Percentiles rank a stretch among this genome's conserved stretches.
Conservation (phyloP, 768 basidiomycete species). For the Pulveroboletus sp. region DNA sequence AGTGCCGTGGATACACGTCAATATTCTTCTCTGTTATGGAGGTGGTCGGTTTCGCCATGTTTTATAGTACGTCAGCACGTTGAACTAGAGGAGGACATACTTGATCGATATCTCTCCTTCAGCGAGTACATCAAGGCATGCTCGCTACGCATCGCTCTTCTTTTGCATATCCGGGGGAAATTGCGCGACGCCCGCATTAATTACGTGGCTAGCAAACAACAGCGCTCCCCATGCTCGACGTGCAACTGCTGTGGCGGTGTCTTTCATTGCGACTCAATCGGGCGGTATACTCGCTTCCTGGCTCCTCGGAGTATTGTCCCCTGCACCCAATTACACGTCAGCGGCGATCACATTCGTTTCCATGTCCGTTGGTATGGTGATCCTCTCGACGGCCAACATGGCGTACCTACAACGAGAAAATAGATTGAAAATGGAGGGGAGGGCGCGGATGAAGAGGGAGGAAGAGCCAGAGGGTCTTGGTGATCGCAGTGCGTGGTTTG, state of each 20-base stretch:
- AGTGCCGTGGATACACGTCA: conserved; percentile 43
- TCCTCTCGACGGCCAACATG: no score
- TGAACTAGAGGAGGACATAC: not conserved
- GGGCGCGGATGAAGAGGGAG: no score
- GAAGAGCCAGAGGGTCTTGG: no score
- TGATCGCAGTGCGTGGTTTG: no score
- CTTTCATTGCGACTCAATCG: conserved; percentile 50
- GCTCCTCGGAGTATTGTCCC: conserved; percentile 49
- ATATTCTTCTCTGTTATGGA: conserved; percentile 42
- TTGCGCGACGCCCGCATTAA: conserved; percentile 46
- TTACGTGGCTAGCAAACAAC: conserved; percentile 62
- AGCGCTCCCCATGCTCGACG: conserved; percentile 51
- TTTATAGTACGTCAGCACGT: conserved; percentile 38
- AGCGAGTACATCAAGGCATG: conserved; percentile 29
- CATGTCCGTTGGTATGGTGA: conserved; percentile 36
- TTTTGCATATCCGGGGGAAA: conserved; percentile 50
- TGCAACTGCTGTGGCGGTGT: conserved; percentile 55
- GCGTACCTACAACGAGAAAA: no score
- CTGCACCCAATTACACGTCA: conserved; percentile 45
- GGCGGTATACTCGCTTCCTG: conserved; percentile 61
- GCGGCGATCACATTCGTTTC: conserved; percentile 38
- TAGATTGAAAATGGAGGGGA: no score
- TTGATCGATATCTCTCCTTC: not conserved
- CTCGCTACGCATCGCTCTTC: conserved; percentile 56
- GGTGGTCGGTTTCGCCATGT: conserved; percentile 52